phyloP scores from a whole-genome alignment of 257 asterid species.

The Fraxinus anomala region DNA sequence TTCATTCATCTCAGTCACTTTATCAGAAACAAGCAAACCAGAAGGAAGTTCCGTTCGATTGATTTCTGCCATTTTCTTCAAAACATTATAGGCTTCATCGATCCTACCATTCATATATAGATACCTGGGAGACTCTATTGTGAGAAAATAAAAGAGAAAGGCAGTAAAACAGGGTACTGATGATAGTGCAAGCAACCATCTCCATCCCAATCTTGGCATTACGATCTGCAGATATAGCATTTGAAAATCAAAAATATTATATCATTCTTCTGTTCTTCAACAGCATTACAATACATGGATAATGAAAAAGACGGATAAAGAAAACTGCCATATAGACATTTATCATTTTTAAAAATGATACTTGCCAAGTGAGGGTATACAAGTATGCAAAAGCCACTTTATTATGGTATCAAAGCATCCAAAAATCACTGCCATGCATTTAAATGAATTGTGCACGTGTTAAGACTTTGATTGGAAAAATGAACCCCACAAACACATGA shows the following conservation, averaged over 20 bases:
- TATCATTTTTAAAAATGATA: neutral
- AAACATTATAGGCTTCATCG: conserved; percentile 46
- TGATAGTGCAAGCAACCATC: conserved; percentile 75
- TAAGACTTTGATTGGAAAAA: neutral
- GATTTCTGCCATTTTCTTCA: conserved; percentile 49
- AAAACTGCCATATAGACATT: neutral
- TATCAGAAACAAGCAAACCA: conserved; percentile 54
- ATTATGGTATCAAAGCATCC: neutral
- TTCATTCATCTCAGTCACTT: conserved; percentile 28
- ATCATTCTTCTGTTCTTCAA: neutral
- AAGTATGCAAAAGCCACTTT: neutral
- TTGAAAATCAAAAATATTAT: neutral
- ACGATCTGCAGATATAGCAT: conserved; percentile 42
- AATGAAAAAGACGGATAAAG: neutral
- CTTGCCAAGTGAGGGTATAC: neutral
- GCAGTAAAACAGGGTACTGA: conserved; percentile 65
- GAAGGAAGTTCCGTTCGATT: conserved; percentile 56
- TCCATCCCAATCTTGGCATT: conserved; percentile 75
- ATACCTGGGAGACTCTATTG: conserved; percentile 73
- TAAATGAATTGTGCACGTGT: neutral
- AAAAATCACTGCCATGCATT: neutral
- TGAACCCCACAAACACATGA: neutral
- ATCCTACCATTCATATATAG: conserved; percentile 50
- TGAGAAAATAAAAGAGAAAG: conserved; percentile 50
- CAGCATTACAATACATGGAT: neutral